Evolutionary conservation across 768 basidiomycete species (phyloP).

Genomic region (Lactarius akahatsu): DNA sequence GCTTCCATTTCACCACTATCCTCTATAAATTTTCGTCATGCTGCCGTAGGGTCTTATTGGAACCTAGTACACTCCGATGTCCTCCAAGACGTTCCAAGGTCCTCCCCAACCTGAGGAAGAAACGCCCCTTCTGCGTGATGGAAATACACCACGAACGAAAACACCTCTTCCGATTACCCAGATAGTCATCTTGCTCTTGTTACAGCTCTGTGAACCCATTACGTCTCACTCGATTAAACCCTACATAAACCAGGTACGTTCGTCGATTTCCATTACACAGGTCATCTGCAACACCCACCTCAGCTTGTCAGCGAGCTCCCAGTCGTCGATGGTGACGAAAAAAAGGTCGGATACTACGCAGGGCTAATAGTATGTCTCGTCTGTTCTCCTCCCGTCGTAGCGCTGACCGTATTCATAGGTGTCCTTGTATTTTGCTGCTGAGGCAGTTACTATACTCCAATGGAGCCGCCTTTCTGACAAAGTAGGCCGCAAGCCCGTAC

Average conservation of each 20-base stretch:
- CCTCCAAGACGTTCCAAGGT: neutral
- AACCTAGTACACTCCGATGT: neutral
- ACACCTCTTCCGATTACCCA: neutral
- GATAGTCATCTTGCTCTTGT: neutral
- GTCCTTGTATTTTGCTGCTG: neutral
- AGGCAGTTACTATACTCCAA: neutral
- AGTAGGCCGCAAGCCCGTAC: neutral
- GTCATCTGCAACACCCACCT: neutral
- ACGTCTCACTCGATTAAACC: neutral
- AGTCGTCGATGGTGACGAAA: neutral
- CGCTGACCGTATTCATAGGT: neutral
- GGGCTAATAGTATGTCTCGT: neutral
- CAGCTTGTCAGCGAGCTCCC: neutral
- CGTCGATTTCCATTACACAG: neutral
- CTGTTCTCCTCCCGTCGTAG: neutral
- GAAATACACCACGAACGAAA: neutral
- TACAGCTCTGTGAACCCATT: neutral
- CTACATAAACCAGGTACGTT: neutral
- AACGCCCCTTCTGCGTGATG: neutral
- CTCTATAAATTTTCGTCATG: neutral
- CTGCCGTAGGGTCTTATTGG: neutral
- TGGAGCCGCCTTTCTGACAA: neutral
- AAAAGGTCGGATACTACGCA: neutral
- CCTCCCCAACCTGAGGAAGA: neutral
- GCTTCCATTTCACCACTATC: neutral